These are phyloP conservation scores for Calonectria fujianensis DNA, from an alignment of 2,329 filamentous ascomycete genomes.

Conservation along the genomic window DNA sequence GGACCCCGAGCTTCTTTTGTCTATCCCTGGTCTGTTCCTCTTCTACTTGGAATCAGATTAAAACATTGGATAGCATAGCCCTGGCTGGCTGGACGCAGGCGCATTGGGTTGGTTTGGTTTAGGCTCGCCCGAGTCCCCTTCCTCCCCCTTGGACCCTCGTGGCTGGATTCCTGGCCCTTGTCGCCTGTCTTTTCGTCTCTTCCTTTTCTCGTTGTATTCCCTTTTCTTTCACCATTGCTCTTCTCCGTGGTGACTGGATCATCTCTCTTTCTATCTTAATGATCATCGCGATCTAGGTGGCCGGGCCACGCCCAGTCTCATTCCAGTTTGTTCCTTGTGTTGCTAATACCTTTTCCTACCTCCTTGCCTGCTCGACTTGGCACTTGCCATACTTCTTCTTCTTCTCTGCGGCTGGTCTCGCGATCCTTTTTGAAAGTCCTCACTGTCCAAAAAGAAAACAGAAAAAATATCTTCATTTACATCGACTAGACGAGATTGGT, in stretches of 20 bases:
- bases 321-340: conserved; percentile 43
- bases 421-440: conserved; percentile 54
- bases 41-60: conserved; percentile 50
- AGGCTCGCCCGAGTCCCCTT: conserved; percentile 44
- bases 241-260: conserved; percentile 49
- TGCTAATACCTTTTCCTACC: conserved; percentile 32
- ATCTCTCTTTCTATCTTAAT: conserved; percentile 51
- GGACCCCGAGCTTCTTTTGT: conserved; percentile 48
- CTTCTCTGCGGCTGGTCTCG: conserved; percentile 59
- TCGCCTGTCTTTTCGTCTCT: conserved; percentile 39
- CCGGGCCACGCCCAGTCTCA: conserved; percentile 51
- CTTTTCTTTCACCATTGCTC: conserved; percentile 42
- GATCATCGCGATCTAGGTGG: conserved; percentile 51
- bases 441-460: conserved; percentile 43
- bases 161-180: conserved; percentile 34
- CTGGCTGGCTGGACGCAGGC: conserved; percentile 38
- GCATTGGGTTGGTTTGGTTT: conserved; percentile 41
- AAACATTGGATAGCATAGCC: conserved; percentile 50
- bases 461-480: conserved; percentile 67
- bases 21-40: conserved; percentile 42
- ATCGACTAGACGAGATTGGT: conserved; percentile 62
- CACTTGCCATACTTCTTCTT: conserved; percentile 31
- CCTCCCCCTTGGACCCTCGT: conserved; percentile 41
- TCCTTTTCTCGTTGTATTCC: conserved; percentile 37
- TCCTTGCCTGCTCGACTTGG: conserved; percentile 37